A percentile compares a stretch with the other conserved stretches of the same genome.
phyloP scores from a whole-genome alignment of 495 filamentous ascomycete genomes.

The Penicillium psychrofluorescens region DNA sequence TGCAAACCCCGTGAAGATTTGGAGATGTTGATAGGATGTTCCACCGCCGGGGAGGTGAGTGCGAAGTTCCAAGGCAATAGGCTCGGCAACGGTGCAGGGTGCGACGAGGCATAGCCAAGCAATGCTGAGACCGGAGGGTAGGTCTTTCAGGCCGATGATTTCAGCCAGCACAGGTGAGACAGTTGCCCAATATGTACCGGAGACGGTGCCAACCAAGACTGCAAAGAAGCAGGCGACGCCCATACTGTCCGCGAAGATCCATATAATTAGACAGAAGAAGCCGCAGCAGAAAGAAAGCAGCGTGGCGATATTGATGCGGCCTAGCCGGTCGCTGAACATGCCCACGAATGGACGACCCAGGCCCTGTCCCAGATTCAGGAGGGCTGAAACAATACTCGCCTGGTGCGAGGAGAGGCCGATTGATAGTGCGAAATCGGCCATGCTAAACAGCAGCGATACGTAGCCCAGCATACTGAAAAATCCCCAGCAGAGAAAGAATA shows the following conservation, averaged over 20 bases:
- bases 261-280: constrained; percentile 61
- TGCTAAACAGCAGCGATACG: constrained; percentile 66
- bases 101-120: constrained; percentile 68
- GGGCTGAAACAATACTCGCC: constrained; percentile 61
- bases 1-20: constrained; percentile 60
- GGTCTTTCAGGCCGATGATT: constrained; percentile 63
- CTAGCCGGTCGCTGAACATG: constrained; percentile 62
- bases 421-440: constrained; percentile 62
- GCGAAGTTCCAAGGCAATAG: constrained; percentile 64
- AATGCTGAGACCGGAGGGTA: constrained; percentile 68
- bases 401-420: constrained; percentile 62
- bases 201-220: constrained; percentile 60
- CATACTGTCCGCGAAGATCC: constrained; percentile 62
- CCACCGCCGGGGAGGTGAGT: constrained; percentile 27
- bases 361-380: constrained; percentile 66
- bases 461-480: constrained; percentile 70
- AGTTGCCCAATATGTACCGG: constrained; percentile 66
- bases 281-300: constrained; percentile 58
- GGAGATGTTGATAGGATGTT: constrained; percentile 50
- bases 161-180: constrained; percentile 69
- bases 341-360: constrained; percentile 68
- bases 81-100: constrained; percentile 68
- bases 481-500: constrained; percentile 60
- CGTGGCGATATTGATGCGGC: constrained; percentile 66
- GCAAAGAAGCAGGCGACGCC: constrained; percentile 65